Evolutionary conservation across 2,329 filamentous ascomycete genomes (phyloP), one percentile per base, ranked within the genome.

Genomic region (Aspergillus pseudotamarii): DNA sequence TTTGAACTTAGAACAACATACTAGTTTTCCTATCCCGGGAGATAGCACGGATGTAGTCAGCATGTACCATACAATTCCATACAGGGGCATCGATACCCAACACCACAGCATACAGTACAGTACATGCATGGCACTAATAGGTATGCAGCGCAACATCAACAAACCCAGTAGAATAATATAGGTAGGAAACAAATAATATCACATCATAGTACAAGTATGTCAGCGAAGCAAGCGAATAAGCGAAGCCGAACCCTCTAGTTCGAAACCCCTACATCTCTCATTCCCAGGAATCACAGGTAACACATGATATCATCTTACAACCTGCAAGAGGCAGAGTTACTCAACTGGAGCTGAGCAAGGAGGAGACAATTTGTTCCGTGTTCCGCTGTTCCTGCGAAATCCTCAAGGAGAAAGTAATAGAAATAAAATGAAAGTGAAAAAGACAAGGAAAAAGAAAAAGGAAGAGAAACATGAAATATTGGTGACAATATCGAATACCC

Each of bases 261-360:
- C 16, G 28, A 51, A 21, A 51, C 26, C 48, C 48, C 48, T 51
- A 51, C 48, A 51, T 51, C 28, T 30, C 48, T 32, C 48, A 32
- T 51, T 51, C 45, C 23, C 21, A 32, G 28, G 23, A 16, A 50
- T 28, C 46, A 6, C 26, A 32, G 19, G 48, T 51, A n/a, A 32
- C 48, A 51, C 48, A 51, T 51, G 48, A 51, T 51, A 51, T 51
- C 28, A 51, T 32, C 48, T 32, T 51, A 51, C 48, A 30, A 51
- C 28, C 14, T 28, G 14, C 48, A 51, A 16, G 19, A n/a, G 48
- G 30, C 28, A 51, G 11, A 51, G 30, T 32, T 32, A 14, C 26
- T 50, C 26, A n/a, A 26, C 26, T 26, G 26, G 26, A 26, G n/a
- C 16, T 21, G 48, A 34, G 48, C 28, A 51, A 51, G 48, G 48